Base-by-base conservation (phyloP, 2,329 filamentous ascomycete species). In the Blastomyces parvus region DNA sequence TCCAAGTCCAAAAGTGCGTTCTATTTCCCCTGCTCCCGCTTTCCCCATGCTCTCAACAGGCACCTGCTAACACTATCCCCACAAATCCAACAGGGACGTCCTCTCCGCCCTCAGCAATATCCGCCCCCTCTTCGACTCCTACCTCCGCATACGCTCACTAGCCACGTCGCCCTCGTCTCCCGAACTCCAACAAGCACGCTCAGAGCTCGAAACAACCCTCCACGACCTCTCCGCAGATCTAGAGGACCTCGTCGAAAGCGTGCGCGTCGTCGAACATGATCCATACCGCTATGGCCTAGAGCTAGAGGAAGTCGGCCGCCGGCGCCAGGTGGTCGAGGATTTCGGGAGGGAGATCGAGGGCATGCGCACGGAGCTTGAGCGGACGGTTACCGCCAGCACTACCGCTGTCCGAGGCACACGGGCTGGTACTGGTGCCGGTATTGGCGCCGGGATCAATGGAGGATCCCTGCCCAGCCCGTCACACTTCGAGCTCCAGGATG, bases 91-190 rank as follows among this genome's bases (percentile, higher is more conserved):
- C 74, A 96, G 91, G 78, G 94, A 99, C 78, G 90, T 97, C 69
- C 87, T 96, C 68, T 80, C 86, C 67, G 89, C 95, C 65, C 86
- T 99, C 67, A 84, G 88, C 68, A 86, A 85, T 17, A 89, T 90
- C 61, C 88, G 93, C 11, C 88, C 92, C 61, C 86, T 97, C 63
- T 97, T 97, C 82, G 87, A 89, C 67, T 97, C 92, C 19, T 99
- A 96, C 80, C 84, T 96, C 53, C 93, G 94, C 73, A 99, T 99
- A 78, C 90, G 91, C 72, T 94, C 91, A 56, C 87, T 96, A 33
- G 84, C 87, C 64, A 87, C 87, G 50, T 83, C 85, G 9, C 79
- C 87, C 17, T 81, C 82, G 53, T 92, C 90, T 22, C 91, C 91
- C 14, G 85, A 88, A 74, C 82, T 87, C 22, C 76, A 81, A 55